Conservation (phyloP, 1,139 yeast species). For the Kurtzmaniella quercitrusa region DNA sequence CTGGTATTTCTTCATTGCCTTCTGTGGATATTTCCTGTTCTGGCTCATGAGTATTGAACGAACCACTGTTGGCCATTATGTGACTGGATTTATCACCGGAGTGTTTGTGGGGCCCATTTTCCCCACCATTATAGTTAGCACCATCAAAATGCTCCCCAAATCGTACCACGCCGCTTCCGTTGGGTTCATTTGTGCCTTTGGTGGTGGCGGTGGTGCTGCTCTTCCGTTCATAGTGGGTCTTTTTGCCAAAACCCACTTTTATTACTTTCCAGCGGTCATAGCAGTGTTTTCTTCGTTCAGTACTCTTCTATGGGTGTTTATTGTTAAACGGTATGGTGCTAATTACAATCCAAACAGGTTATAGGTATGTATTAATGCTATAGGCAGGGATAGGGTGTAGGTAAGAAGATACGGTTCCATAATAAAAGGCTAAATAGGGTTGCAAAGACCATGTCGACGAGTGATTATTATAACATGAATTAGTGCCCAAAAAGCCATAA, state of each 20-base stretch:
- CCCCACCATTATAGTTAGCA: conserved; percentile 68
- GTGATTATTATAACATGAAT: too few species aligned
- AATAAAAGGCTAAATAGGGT: neutral
- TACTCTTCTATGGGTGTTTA: conserved; percentile 23
- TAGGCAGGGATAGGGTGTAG: neutral
- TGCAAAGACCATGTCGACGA: neutral
- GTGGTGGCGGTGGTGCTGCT: conserved; percentile 71
- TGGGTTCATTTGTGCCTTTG: conserved; percentile 74
- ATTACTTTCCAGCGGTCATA: conserved; percentile 33
- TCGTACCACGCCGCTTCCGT: conserved; percentile 63
- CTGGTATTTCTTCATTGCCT: conserved; percentile 23
- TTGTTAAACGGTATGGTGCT: conserved; percentile 16
- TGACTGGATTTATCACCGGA: conserved; percentile 54
- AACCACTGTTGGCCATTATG: neutral
- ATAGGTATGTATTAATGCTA: conserved; percentile 7
- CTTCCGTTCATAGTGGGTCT: conserved; percentile 62
- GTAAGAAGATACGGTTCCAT: too few species aligned
- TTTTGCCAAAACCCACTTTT: conserved; percentile 35
- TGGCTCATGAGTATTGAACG: conserved; percentile 12
- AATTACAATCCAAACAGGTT: conserved; percentile 15
- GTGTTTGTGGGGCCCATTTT: conserved; percentile 75
- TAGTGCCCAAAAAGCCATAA: too few species aligned
- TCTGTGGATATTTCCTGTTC: conserved; percentile 28
- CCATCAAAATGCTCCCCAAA: conserved; percentile 59
- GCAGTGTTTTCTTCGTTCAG: conserved; percentile 22